phyloP scores from a whole-genome alignment of 352 stramenopile species.

The Phytophthora foliorum region DNA sequence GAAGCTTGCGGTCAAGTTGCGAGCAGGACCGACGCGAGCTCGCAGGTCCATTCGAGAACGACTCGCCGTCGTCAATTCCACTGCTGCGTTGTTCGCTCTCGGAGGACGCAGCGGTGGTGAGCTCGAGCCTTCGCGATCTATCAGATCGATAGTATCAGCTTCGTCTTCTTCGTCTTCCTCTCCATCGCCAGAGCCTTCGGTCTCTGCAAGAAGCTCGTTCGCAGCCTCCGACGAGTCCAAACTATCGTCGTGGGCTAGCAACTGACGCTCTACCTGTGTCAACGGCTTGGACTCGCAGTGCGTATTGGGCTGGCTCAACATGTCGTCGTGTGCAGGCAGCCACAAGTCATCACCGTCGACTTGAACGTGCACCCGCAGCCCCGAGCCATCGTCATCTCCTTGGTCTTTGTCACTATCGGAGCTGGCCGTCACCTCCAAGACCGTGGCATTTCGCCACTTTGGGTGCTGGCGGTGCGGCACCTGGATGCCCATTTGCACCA shows the following conservation, averaged over 20 bases:
- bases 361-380: slow-evolving; percentile 28
- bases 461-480: slow-evolving; percentile 19
- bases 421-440: slow-evolving; percentile 27
- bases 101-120: slow-evolving; percentile 8
- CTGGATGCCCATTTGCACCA: slow-evolving; percentile 34
- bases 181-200: not conserved
- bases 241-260: slow-evolving; percentile 20
- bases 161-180: slow-evolving; percentile 3
- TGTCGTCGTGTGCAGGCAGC: slow-evolving; percentile 29
- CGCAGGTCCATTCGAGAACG: slow-evolving; percentile 4
- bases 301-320: slow-evolving; percentile 21
- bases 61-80: not conserved
- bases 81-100: not conserved
- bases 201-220: not conserved
- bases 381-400: slow-evolving; percentile 5
- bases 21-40: slow-evolving; percentile 5
- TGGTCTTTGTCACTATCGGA: not conserved
- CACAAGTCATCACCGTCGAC: slow-evolving; percentile 32
- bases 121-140: slow-evolving; percentile 2
- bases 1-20: slow-evolving; percentile 24
- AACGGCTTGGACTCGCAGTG: slow-evolving; percentile 27
- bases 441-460: slow-evolving; percentile 35
- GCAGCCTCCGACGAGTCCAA: slow-evolving; percentile 4
- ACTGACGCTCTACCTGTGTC: slow-evolving; percentile 12
- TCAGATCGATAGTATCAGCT: not conserved